These are phyloP conservation scores for Botryotinia narcissicola DNA, from an alignment of 2,329 filamentous ascomycete genomes.

Conservation along the genomic window DNA sequence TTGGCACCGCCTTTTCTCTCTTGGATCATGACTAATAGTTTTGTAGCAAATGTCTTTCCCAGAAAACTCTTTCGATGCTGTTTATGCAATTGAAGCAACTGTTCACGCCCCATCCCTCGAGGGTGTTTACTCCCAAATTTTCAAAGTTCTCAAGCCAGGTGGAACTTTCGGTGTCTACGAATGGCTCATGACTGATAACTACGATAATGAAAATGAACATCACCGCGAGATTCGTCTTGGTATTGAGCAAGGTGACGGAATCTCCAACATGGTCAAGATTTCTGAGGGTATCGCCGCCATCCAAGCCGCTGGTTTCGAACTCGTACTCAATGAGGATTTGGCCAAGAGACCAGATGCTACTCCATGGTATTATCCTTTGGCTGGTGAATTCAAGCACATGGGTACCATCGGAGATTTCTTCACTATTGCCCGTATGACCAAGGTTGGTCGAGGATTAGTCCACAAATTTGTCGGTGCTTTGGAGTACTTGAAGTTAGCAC, in stretches of 20 bases:
- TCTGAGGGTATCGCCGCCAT: slow-evolving; percentile 80
- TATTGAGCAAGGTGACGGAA: slow-evolving; percentile 94
- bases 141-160: slow-evolving; percentile 91
- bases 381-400: slow-evolving; percentile 81
- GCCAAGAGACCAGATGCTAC: slow-evolving; percentile 70
- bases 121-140: slow-evolving; percentile 92
- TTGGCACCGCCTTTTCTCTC: background rate
- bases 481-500: slow-evolving; percentile 73
- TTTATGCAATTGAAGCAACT: slow-evolving; percentile 97
- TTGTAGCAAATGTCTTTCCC: slow-evolving; percentile 89
- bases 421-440: slow-evolving; percentile 86
- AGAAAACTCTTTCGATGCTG: slow-evolving; percentile 87
- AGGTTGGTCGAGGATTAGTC: slow-evolving; percentile 69
- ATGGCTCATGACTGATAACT: slow-evolving; percentile 97
- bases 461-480: slow-evolving; percentile 75
- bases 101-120: slow-evolving; percentile 89
- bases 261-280: slow-evolving; percentile 94
- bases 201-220: slow-evolving; percentile 81
- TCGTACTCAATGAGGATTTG: slow-evolving; percentile 82
- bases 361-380: slow-evolving; percentile 93
- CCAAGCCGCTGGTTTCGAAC: slow-evolving; percentile 80
- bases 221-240: slow-evolving; percentile 90
- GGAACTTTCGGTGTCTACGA: slow-evolving; percentile 97
- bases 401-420: slow-evolving; percentile 75
- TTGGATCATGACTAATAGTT: background rate